Base-by-base conservation (phyloP, 768 basidiomycete genomes). In the Termitomyces sp. region DNA sequence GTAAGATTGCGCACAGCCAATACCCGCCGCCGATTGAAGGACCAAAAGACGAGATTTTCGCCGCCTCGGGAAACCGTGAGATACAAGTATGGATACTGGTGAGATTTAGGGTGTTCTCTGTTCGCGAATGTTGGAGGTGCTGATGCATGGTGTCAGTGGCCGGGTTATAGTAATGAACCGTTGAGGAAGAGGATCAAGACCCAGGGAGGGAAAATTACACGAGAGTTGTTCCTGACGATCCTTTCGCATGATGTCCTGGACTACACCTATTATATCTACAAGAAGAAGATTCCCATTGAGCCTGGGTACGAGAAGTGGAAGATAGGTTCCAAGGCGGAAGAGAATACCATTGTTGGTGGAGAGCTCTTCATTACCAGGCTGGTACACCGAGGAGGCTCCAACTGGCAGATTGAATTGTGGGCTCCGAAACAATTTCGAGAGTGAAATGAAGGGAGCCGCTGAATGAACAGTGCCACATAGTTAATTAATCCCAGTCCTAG, bases 341-440 rank as follows among this genome's bases (percentile, higher is more conserved):
- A 61, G 47, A 55, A 32, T 52, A 64, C 67, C 19, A 30, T 67
- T 53, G 30, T 68, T n/a, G 61, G 71, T 52, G 58, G 66, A 30
- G 67, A 73, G 39, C 63, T 77, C 9, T 62, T 74, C 46, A 70
- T 81, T 57, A 74, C 73, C 51, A 65, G 67, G 42, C 54, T 78
- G 39, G 60, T 70, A 10, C 77, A 78, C 55, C 65, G 68, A 49
- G 72, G 70, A 11, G 76, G 75, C n/a, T 68, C 71, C 30, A 64
- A 64, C 35, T 80, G 79, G 77, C 74, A 77, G 53, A 67, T 72
- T 19, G 77, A 76, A 54, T 59, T 79, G 30, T 76, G 75, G 70
- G 66, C 63, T 16, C 68, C 68, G 0, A 60, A 54, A n/a, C 39
- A 44, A 25, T 12, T 34, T 30, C 59, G 54, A 58, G 44, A 16